A percentile compares a stretch with the other conserved stretches of the same genome.
phyloP scores from a whole-genome alignment of 2,329 filamentous ascomycete species.

The Colletotrichum caudatum region DNA sequence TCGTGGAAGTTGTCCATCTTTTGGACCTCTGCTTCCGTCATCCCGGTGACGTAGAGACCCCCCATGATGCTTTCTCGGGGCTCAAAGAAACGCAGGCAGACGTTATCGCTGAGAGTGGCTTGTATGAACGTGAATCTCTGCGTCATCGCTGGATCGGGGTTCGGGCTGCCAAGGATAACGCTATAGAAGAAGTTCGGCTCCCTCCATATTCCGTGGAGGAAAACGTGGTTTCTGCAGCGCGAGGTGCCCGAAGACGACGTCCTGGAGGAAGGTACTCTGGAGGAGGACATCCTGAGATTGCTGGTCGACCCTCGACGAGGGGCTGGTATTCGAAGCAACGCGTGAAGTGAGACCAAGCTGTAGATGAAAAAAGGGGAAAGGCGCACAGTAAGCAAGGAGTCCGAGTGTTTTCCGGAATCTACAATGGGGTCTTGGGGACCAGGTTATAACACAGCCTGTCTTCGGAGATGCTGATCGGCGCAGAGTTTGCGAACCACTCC shows the following conservation, averaged over 20 bases:
- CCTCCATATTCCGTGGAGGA: background rate
- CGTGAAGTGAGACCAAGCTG: background rate
- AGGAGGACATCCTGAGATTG: background rate
- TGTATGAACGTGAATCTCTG: background rate
- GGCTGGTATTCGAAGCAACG: background rate
- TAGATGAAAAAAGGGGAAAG: background rate
- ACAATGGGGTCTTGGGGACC: background rate
- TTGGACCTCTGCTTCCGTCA: background rate
- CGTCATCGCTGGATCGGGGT: background rate
- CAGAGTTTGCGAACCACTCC: background rate
- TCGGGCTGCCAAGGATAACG: background rate
- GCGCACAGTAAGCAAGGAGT: background rate
- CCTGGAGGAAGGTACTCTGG: background rate
- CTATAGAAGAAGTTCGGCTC: background rate
- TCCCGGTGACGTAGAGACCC: background rate
- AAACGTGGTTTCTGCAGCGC: background rate
- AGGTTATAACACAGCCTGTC: background rate
- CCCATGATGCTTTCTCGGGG: background rate
- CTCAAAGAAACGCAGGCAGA: too few relatives aligned
- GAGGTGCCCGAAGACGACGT: background rate
- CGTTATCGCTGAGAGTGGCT: background rate
- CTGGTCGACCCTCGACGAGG: fast-evolving
- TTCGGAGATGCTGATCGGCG: background rate
- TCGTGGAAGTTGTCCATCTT: background rate
- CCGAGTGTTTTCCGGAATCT: background rate